Base-by-base conservation (phyloP, 2,329 filamentous ascomycete species). In the Colletotrichum higginsianum region DNA sequence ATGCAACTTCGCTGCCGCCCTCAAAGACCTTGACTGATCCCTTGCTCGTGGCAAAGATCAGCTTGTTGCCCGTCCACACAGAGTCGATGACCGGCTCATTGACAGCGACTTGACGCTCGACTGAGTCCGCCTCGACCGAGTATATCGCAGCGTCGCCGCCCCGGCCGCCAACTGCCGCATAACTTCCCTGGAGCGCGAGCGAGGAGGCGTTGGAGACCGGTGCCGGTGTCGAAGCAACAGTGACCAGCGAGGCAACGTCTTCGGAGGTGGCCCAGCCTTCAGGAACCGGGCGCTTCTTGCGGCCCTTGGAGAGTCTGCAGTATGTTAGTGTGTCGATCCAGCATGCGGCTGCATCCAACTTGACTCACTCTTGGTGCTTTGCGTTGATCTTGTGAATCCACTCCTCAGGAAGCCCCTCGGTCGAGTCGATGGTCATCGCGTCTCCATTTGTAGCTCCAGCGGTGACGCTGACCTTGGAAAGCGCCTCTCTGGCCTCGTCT, bases 391-490 rank as follows among this genome's bases (percentile, higher is more conserved):
- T 91, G 65, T 89, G 89, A 23, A 90, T 85, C 60, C 98, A 85
- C 16, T 88, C 88, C 55, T 93, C 91, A 3, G 95, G 91, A 42
- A 99, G 85, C 30, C 89, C 90, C 76, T 95, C 90, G 65, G 88
- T 90, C 30, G 80, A 84, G 80, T 99, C 96, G 21, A 99, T 91
- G 75, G 96, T 94, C 96, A 99, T 99, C 21, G 92, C 92, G 80
- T 98, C 96, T 38, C 92, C 93, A 76, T 90, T 88, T 13, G 82
- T 83, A 3, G 84, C 83, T 67, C 83, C 82, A 67, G 84, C 84
- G 35, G 91, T 90, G 55, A 98, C 91, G 2, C 93, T 94, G 16
- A 98, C 89, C 80, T 94, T 94, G 46, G 94, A 94, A 62, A 99
- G 85, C 16, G 96, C 94, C 82, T 96, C 93, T 75, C 96, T 89